phyloP scores from a whole-genome alignment of 495 filamentous ascomycete genomes.

The Hypomontagnella monticulosa region DNA sequence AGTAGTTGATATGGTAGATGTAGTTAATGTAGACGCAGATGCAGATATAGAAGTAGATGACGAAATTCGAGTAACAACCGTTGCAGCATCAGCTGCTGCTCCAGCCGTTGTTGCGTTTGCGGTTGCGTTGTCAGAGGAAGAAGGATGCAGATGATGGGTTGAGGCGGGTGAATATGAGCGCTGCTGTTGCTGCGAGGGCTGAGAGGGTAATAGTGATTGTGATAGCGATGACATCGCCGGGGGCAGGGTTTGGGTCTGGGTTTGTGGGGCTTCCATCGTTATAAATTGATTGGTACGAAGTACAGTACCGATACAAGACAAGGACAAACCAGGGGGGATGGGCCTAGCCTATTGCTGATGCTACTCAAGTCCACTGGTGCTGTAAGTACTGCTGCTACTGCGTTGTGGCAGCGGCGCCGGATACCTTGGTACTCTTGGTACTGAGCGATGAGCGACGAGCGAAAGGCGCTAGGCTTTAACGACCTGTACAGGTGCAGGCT shows the following conservation, averaged over 20 bases:
- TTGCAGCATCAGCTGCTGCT: slow-evolving; percentile 11
- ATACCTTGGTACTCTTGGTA: background rate
- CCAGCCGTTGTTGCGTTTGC: slow-evolving; percentile 20
- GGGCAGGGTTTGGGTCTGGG: slow-evolving; percentile 28
- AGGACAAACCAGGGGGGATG: background rate
- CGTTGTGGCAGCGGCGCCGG: background rate
- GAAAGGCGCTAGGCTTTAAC: slow-evolving; percentile 1
- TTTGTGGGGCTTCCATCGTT: slow-evolving; percentile 41
- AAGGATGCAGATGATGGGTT: slow-evolving; percentile 17
- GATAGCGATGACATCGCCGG: slow-evolving; percentile 41
- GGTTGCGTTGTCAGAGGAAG: slow-evolving; percentile 20
- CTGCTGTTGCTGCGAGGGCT: slow-evolving; percentile 10
- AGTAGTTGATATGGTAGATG: slow-evolving; percentile 5
- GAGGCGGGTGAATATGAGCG: slow-evolving; percentile 26
- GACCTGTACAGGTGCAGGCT: slow-evolving; percentile 1
- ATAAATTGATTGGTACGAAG: slow-evolving; percentile 33
- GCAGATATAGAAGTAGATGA: slow-evolving; percentile 11
- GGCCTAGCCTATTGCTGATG: too few species aligned
- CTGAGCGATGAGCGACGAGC: background rate
- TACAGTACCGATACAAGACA: slow-evolving; percentile 19
- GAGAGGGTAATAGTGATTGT: background rate
- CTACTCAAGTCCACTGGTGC: too few species aligned
- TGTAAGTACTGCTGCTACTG: too few species aligned
- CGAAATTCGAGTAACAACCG: slow-evolving; percentile 27
- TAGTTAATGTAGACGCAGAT: too few species aligned